Evolutionary conservation across 129 eudicot species (phyloP).

Genomic region (Chrysanthemum lavandulifolium): DNA sequence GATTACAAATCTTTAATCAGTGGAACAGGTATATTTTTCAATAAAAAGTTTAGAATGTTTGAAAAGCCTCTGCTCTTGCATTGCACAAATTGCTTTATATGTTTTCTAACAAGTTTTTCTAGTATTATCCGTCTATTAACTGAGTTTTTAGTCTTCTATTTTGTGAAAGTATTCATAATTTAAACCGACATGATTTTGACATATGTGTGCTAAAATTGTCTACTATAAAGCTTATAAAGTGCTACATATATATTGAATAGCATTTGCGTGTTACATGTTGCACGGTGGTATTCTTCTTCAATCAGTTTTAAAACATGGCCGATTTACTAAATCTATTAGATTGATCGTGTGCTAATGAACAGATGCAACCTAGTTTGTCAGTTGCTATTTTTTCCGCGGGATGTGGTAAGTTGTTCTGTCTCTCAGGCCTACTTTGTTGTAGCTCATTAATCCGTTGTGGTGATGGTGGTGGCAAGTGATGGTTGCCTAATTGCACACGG

Average conservation of each 20-base stretch:
- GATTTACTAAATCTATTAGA: not conserved
- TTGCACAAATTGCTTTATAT: too few species aligned
- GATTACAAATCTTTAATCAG: too few species aligned
- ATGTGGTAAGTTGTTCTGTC: not conserved
- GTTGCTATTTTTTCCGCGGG: constrained; percentile 6
- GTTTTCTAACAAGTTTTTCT: too few species aligned
- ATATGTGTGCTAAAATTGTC: not conserved
- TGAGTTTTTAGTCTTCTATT: not conserved
- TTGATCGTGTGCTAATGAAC: not conserved
- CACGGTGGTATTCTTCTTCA: not conserved
- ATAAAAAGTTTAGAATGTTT: not conserved
- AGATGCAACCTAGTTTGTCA: not conserved
- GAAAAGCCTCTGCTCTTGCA: too few species aligned
- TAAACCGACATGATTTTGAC: not conserved
- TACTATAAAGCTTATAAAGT: not conserved
- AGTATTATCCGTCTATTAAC: not conserved
- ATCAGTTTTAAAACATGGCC: not conserved
- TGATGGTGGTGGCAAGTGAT: constrained; percentile 28
- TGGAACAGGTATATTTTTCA: too few species aligned
- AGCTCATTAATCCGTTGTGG: constrained; percentile 26
- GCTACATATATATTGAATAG: not conserved
- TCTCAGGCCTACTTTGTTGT: constrained; percentile 11
- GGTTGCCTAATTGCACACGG: constrained; percentile 10
- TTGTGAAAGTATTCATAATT: not conserved
- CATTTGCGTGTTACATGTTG: not conserved